Evolutionary conservation across 345 rosid species (phyloP), one percentile per base, ranked within the genome.

Genomic region (Salix udensis): DNA sequence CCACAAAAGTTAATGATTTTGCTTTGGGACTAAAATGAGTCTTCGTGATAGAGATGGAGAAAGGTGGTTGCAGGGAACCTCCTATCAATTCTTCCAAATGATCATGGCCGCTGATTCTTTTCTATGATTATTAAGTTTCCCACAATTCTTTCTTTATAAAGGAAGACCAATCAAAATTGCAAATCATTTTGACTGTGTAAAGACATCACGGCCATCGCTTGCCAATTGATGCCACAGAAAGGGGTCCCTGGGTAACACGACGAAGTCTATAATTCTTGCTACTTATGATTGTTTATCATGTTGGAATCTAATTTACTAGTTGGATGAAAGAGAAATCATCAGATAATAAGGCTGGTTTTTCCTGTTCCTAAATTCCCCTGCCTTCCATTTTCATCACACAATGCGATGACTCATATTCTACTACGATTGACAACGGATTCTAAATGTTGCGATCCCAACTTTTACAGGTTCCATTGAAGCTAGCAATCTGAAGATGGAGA

Each of bases 401-500:
- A 10, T 68, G 7, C 14, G n/a, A 65, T 31, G 39, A 26, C 68
- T 26, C 68, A 30, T 31, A 44, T 8, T 68, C 71, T 14, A n/a
- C 3, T 26, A 73, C 52, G 31, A 28, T 23, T 34, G 48, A 74
- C 76, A 65, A 71, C 48, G 62, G 75, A 53, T 62, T 69, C 82
- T 81, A 61, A 76, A 40, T 24, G 10, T 50, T 30, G 2, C 26
- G 37, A 30, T 40, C 0, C 28, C 62, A 60, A 50, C 26, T 75
- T n/a, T 26, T 82, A 87, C 92, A 91, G 94, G 89, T 76, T 64
- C 86, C 21, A 67, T 84, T 72, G 90, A 82, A 66, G 87, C 81
- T 55, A 34, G 82, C 68, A 78, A 84, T 84, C 73, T 88, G 72
- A 91, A 91, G 89, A 87, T 82, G 88, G 90, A 88, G 90, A 85